Percentiles rank a stretch among this genome's conserved stretches.
phyloP scores from a whole-genome alignment of 352 stramenopile species.

The Pythium aphanidermatum region DNA sequence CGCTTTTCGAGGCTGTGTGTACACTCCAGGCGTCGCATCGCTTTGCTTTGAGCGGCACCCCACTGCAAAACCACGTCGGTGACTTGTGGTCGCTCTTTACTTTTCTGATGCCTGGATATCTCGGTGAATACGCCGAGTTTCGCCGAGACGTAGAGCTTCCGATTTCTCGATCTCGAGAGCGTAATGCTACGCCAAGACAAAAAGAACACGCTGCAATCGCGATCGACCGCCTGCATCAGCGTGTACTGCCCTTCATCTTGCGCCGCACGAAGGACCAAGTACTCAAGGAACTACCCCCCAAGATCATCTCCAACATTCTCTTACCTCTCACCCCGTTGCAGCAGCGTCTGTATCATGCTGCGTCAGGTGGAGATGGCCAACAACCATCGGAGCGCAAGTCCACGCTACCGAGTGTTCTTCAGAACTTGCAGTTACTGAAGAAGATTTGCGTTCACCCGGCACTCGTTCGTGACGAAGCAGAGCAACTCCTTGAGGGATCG shows the following conservation, averaged over 20 bases:
- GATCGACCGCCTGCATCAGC: constrained; percentile 91
- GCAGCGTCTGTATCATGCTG: constrained; percentile 69
- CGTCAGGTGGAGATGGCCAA: background rate
- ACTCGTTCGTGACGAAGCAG: constrained; percentile 50
- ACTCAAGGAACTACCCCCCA: constrained; percentile 94
- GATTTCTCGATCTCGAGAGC: constrained; percentile 48
- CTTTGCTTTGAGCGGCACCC: constrained; percentile 95
- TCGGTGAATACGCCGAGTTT: constrained; percentile 82
- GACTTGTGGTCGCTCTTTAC: constrained; percentile 98
- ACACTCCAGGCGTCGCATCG: constrained; percentile 80
- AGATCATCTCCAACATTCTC: constrained; percentile 94
- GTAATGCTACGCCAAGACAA: constrained; percentile 61
- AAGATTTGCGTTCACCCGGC: constrained; percentile 94
- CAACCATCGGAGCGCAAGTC: background rate
- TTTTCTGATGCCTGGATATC: constrained; percentile 97
- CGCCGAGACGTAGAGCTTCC: constrained; percentile 55
- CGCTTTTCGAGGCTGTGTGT: constrained; percentile 79
- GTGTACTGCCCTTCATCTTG: constrained; percentile 97
- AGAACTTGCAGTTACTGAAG: constrained; percentile 75
- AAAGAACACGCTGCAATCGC: constrained; percentile 77
- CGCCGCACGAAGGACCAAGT: constrained; percentile 96
- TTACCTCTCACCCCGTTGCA: constrained; percentile 88
- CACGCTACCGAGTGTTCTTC: constrained; percentile 33
- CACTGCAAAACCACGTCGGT: constrained; percentile 96
- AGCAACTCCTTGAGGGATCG: constrained; percentile 1